Evolutionary conservation across 192 early-diverging fungal genomes (phyloP), one percentile per base, ranked within the genome.

Genomic region (Endogone sp.): DNA sequence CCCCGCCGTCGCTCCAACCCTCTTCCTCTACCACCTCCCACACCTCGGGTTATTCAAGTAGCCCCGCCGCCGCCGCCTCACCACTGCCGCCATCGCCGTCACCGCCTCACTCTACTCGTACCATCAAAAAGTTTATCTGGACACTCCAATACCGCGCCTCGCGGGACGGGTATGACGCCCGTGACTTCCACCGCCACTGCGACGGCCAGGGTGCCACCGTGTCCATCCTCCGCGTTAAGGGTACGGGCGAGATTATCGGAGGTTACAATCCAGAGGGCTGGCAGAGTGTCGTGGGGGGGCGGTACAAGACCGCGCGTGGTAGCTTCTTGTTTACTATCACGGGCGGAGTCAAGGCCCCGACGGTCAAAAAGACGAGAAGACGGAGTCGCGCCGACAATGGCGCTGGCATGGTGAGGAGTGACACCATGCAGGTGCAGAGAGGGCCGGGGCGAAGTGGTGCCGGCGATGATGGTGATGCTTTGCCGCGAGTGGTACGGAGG

Each of bases 221-320:
- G 8, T 68, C 67, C 4, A 26, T 69, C 16, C 23, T 64, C 16
- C 56, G 54, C 2, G 44, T 73, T 13, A 73, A 69, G 26, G 60
- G 63, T 6, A 63, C 66, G 0, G 37, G 63, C 22, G 62, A 73
- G 29, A 69, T 73, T 23, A 62, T 73, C 60, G 72, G 72, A 24
- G 72, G 72, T 9, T 73, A 63, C 60, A 73, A 73, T 58, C 66
- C 67, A 22, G 29, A 62, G 64, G 62, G 54, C 62, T 73, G 72
- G 72, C 11, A 56, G 56, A 67, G 65, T 60, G 64, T 58, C 28
- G 25, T 44, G 10, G 70, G 64, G 4, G 32, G 28, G 2, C 65
- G 65, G 37, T 37, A 60, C n/a, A 26, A 49, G 10, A 65, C 63
- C n/a, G 32, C 54, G 10, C 3, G 56, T 23, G 64, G 64, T 13